phyloP scores from a whole-genome alignment of 129 eudicot species.

The Gnaphalium uliginosum region DNA sequence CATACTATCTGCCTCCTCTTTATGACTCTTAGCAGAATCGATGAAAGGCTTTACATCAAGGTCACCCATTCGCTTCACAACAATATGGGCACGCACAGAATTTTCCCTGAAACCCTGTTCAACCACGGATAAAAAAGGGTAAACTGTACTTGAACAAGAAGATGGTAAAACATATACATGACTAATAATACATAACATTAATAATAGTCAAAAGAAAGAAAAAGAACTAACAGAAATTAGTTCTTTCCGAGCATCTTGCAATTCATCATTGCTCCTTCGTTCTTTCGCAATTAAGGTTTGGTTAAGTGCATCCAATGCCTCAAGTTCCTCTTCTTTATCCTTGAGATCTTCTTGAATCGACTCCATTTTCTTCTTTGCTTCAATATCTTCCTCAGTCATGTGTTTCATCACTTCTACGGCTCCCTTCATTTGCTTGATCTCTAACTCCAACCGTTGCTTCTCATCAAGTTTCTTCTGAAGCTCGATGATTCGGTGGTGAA shows the following conservation, averaged over 20 bases:
- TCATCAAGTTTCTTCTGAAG: constrained; percentile 60
- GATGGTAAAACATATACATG: background rate
- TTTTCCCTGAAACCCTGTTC: constrained; percentile 42
- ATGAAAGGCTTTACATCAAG: constrained; percentile 54
- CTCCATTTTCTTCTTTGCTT: constrained; percentile 30
- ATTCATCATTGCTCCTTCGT: constrained; percentile 52
- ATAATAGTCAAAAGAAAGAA: background rate
- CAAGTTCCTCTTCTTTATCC: constrained; percentile 61
- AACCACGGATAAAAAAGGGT: background rate
- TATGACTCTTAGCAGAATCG: constrained; percentile 34
- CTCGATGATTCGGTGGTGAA: constrained; percentile 45
- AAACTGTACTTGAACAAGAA: background rate
- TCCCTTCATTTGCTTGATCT: constrained; percentile 52
- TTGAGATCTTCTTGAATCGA: constrained; percentile 37
- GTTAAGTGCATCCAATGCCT: constrained; percentile 42
- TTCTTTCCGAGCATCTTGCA: constrained; percentile 78
- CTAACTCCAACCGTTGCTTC: constrained; percentile 56
- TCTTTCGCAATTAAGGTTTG: constrained; percentile 54
- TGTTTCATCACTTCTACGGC: constrained; percentile 55
- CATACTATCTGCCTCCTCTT: constrained; percentile 38
- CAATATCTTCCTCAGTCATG: constrained; percentile 44
- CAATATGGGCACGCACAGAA: constrained; percentile 31
- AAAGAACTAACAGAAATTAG: constrained; percentile 48
- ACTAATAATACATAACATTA: background rate
- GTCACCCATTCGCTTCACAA: constrained; percentile 75